Base-by-base conservation (phyloP, 2,329 filamentous ascomycete genomes). In the Alternaria arborescens region DNA sequence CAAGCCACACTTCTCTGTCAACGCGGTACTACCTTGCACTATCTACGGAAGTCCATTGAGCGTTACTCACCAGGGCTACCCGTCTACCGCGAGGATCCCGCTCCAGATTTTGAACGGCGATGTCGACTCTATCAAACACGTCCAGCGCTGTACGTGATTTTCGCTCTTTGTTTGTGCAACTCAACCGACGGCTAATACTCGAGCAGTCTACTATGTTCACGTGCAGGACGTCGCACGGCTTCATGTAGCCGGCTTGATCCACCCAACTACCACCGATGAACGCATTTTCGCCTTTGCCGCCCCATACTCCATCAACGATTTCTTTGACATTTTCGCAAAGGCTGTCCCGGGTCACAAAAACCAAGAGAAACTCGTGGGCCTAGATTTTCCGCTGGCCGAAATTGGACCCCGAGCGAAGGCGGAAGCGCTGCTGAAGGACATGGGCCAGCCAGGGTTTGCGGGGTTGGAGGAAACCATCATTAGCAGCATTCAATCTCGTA, bases 1-100 rank as follows among this genome's bases (percentile, higher is more conserved):
- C 34, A 76, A 78, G 26, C 79, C 80, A 7, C 51, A 63, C 3
- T 83, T 83, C 65, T 72, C 73, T 8, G 72, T 79, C 24, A 81
- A 82, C 55, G 63, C 78, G n/a, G 61, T 65, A 56, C 58, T 59
- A 28, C 55, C 46, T 16, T 55, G 46, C 28, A 55, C 54, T 26
- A 68, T 61, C 51, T 67, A 67, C 26, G 66, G 66, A 3, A 61
- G 55, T 18, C 48, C 55, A 20, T 53, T 68, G 11, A 56, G 61
- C 12, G 40, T 58, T 20, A 42, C 46, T 36, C 52, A 67, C 54
- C 66, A 68, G 46, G 66, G 62, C 18, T 62, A 60, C 36, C 60
- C 64, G 3, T 63, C 62, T 26, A 67, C 66, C 22, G 46, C 62
- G 16, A 52, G 6, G 16, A 64, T 55, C 7, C 46, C 62, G 14